Base-by-base conservation (phyloP, 768 basidiomycete species). In the Mycena sanguinolenta region DNA sequence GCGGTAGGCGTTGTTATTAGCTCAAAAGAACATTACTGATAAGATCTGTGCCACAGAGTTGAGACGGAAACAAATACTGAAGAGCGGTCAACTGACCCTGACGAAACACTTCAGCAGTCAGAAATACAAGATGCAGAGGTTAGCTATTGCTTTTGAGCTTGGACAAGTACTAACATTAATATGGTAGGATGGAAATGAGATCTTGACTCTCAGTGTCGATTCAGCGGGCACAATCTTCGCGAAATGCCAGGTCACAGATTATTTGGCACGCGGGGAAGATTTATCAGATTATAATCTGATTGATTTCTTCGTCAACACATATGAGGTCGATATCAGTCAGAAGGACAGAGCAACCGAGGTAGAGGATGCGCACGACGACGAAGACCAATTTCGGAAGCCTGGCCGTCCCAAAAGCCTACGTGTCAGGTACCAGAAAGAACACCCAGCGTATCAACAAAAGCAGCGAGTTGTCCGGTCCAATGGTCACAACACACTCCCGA, bases 261-360 rank as follows among this genome's bases (percentile, higher is more conserved):
- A 83, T 59, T 2, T 4, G 3, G 38, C 42, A 7, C 75, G 78
- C 6, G 80, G 81, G 7, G 63, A 75, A 0, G 70, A 42, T 7
- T 68, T 82, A 0, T 42, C 57, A 1, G 28, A 67, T 3, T 63
- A 34, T 5, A 78, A 75, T 63, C 5, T 82, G 2, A 32, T 80
- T 7, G 63, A 74, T 13, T 83, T 79, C 60, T 78, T 81, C 28
- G 67, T 78, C 3, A 53, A 82, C 39, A 83, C 82, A 0, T 82
- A 82, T 66, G 79, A 84, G 52, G 71, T 63, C n/a, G 67, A 71
- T 4, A 55, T 63, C n/a, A 7, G 38, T 19, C 7, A 44, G 17
- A 7, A 44, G 7, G 42, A 2, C 17, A 19, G 21, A 2, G 17
- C 17, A 4, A n/a, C n/a, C n/a, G 42, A 44, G 19, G 21, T 21